Percentiles rank a stretch among this genome's conserved stretches.
phyloP scores from a whole-genome alignment of 1,139 yeast species.

The Pichia sp. region DNA sequence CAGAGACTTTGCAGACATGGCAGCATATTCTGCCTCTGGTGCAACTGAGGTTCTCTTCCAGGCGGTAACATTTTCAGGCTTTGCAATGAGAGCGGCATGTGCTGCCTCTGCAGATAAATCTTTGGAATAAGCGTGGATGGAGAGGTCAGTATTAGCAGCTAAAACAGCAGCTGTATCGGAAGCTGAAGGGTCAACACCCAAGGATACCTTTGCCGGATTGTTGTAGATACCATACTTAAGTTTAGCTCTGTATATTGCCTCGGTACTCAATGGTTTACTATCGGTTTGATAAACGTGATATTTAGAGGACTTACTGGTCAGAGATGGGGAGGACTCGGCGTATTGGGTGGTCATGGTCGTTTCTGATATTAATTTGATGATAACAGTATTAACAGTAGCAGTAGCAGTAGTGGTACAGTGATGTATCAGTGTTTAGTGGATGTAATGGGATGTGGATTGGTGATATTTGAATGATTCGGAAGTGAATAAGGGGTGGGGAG shows the following conservation, averaged over 20 bases:
- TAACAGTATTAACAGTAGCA: too few relatives aligned
- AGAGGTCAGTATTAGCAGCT: constrained; percentile 60
- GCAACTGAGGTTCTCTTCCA: constrained; percentile 39
- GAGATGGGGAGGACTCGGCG: too few relatives aligned
- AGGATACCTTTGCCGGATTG: constrained; percentile 58
- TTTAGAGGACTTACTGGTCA: too few relatives aligned
- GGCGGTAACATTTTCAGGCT: constrained; percentile 35
- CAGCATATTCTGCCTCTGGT: constrained; percentile 35
- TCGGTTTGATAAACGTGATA: constrained; percentile 53
- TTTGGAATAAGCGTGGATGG: constrained; percentile 61
- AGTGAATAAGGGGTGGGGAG: too few relatives aligned
- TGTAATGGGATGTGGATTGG: too few relatives aligned
- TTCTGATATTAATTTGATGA: too few relatives aligned
- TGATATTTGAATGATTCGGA: too few relatives aligned
- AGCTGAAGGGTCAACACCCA: constrained; percentile 67
- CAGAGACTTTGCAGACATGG: constrained; percentile 29
- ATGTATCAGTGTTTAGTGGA: too few relatives aligned
- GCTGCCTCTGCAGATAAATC: constrained; percentile 60
- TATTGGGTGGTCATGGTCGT: too few relatives aligned
- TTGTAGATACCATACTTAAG: constrained; percentile 67
- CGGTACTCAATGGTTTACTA: constrained; percentile 65
- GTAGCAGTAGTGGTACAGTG: too few relatives aligned
- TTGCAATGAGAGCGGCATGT: constrained; percentile 56
- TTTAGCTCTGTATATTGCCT: constrained; percentile 73
- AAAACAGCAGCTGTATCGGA: constrained; percentile 72